Base-by-base conservation (phyloP, 306 rosid species). In the Vicia faba region DNA sequence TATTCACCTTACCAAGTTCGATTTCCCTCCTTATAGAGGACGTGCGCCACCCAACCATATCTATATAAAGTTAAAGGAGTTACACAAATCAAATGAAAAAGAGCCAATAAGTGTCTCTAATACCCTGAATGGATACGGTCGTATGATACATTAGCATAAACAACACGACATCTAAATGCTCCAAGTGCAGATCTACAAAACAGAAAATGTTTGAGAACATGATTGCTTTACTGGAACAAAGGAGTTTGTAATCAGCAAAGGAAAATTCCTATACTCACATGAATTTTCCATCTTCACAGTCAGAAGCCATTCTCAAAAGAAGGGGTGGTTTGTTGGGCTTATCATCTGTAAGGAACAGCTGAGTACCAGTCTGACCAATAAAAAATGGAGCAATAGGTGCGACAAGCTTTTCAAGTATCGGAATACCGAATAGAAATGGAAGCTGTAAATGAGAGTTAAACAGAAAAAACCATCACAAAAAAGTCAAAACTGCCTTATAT, bases 31-130 rank as follows among this genome's bases (percentile, higher is more conserved):
- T 86, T 72, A 92, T 86, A 39, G 98, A 92, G 56, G 98, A 92
- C 35, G 98, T 92, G 71, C 98, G 96, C 98, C 98, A 93, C 63
- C 98, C 98, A 73, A 89, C 98, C 98, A 93, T 89, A 78, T 93
- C 98, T 93, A 75, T 61, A 16, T 45, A 64, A 64, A 66, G 83
- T 75, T 79, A 78, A 82, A 74, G 83, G 81, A 70, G 72, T 20
- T n/a, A 67, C 69, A 41, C 70, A 45, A 63, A 39, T 23, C 28
- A 71, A 45, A 20, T 46, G 61, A 51, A 63, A 66, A 12, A 66
- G 59, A 62, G 62, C 41, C 57, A 66, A 73, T 48, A 35, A 73
- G 57, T 31, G 54, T 68, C 19, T 43, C 58, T 46, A 39, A 33
- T 64, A 69, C 39, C 51, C 28, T 14, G 66, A 73, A 13, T 54